These are phyloP conservation scores for Candolleomyces eurysporus DNA, from an alignment of 768 basidiomycete genomes.

Conservation along the genomic window DNA sequence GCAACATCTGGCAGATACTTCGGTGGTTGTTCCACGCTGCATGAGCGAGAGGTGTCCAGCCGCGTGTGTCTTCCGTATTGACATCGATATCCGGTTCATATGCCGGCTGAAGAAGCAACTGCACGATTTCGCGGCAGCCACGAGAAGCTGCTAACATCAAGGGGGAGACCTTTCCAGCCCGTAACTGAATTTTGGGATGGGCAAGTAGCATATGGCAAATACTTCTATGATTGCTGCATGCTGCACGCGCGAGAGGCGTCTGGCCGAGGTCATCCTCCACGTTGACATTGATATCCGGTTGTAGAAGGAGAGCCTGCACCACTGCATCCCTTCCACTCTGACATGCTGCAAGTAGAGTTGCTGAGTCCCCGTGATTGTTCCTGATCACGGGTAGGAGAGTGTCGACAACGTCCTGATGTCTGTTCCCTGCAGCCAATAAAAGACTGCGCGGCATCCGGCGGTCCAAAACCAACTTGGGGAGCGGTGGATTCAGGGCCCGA, in stretches of 20 bases:
- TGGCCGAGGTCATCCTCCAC: not conserved
- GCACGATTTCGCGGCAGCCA: not conserved
- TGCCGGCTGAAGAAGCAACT: not conserved
- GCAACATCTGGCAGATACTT: not conserved
- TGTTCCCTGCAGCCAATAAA: no score
- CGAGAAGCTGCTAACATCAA: not conserved
- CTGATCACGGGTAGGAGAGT: no score
- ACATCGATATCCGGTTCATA: not conserved
- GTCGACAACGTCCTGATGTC: no score
- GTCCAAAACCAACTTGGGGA: no score
- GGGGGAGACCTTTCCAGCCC: not conserved
- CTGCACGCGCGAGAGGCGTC: not conserved
- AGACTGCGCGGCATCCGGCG: no score
- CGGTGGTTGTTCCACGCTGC: not conserved
- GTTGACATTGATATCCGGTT: not conserved
- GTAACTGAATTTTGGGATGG: not conserved
- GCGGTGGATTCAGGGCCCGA: no score
- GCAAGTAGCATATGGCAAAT: not conserved
- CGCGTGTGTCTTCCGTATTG: not conserved
- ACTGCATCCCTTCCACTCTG: not conserved
- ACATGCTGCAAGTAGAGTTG: not conserved
- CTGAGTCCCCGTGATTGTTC: not conserved
- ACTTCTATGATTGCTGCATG: not conserved
- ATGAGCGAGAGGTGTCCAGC: not conserved
- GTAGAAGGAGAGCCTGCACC: not conserved